Conservation (phyloP, 2,329 filamentous ascomycete species). For the Bipolaris victoriae region DNA sequence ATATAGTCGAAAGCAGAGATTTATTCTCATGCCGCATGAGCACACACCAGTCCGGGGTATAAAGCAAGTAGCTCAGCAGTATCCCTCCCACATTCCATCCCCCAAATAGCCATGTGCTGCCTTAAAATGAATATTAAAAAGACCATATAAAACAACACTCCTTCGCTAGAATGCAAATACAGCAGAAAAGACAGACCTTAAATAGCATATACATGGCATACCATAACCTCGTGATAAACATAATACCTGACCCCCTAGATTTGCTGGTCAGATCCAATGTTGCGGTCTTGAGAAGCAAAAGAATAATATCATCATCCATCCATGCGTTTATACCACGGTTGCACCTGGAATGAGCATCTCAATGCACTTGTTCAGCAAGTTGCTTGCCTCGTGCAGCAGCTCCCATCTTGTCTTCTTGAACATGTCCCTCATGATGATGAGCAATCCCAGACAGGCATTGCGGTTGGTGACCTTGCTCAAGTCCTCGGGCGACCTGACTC, state of each 20-base stretch:
- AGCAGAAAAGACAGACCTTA: constrained; percentile 15
- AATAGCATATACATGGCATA: constrained; percentile 3
- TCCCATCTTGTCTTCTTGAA: constrained; percentile 90
- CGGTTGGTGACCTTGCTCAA: constrained; percentile 74
- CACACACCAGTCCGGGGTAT: constrained; percentile 22
- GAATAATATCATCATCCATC: not conserved
- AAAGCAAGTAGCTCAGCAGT: constrained; percentile 18
- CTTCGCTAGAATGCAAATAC: constrained; percentile 22
- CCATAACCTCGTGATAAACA: constrained; percentile 19
- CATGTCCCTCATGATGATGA: constrained; percentile 80
- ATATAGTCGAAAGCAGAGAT: not conserved
- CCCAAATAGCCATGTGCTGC: constrained; percentile 8
- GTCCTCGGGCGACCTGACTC: constrained; percentile 76
- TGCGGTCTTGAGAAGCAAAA: not conserved
- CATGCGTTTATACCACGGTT: constrained; percentile 14
- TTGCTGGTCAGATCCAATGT: not conserved
- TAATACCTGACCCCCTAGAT: not conserved
- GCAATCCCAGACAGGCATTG: constrained; percentile 80
- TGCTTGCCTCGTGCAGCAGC: constrained; percentile 84
- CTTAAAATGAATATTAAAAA: constrained; percentile 15
- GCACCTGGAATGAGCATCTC: constrained; percentile 57
- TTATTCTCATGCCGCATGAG: constrained; percentile 7
- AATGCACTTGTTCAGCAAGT: constrained; percentile 81
- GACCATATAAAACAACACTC: constrained; percentile 6
- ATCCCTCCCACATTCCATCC: constrained; percentile 3